These are phyloP conservation scores for Tolypocladium tundrense DNA, from an alignment of 2,329 filamentous ascomycete genomes.

Conservation along the genomic window DNA sequence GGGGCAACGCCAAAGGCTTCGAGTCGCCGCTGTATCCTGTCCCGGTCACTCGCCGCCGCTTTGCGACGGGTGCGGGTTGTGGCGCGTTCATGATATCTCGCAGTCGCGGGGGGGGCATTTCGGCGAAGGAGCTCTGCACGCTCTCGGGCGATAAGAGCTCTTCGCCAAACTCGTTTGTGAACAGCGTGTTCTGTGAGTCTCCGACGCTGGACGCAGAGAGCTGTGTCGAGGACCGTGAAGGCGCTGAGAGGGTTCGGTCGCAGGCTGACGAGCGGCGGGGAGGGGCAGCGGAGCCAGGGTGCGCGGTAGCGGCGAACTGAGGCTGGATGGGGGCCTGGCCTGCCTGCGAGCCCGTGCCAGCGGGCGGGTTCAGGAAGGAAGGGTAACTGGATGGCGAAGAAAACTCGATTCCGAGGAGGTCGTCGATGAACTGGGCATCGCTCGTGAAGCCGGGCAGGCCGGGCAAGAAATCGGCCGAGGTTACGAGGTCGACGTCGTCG, in stretches of 20 bases:
- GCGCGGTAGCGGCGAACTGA: constrained; percentile 2
- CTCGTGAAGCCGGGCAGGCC: background rate
- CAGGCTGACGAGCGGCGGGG: constrained; percentile 3
- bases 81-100: background rate
- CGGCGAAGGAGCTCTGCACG: constrained; percentile 17
- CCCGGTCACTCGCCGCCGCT: constrained; percentile 12
- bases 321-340: constrained; percentile 2
- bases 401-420: constrained; percentile 18
- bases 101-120: constrained; percentile 5
- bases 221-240: constrained; percentile 11
- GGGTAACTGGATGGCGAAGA: constrained; percentile 27
- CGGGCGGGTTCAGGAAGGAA: constrained; percentile 10
- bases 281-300: constrained; percentile 5
- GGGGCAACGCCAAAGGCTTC: background rate
- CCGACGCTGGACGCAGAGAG: constrained; percentile 7
- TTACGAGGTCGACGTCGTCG: background rate
- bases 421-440: constrained; percentile 14
- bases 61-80: constrained; percentile 8
- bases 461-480: background rate
- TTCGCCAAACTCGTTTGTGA: constrained; percentile 18
- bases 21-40: background rate
- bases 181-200: constrained; percentile 15
- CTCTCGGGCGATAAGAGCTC: constrained; percentile 13
- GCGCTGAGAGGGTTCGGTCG: constrained; percentile 10
- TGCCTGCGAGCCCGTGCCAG: background rate